Base-by-base conservation (phyloP, 441 rosid species). In the Arabidopsis hybrid region DNA sequence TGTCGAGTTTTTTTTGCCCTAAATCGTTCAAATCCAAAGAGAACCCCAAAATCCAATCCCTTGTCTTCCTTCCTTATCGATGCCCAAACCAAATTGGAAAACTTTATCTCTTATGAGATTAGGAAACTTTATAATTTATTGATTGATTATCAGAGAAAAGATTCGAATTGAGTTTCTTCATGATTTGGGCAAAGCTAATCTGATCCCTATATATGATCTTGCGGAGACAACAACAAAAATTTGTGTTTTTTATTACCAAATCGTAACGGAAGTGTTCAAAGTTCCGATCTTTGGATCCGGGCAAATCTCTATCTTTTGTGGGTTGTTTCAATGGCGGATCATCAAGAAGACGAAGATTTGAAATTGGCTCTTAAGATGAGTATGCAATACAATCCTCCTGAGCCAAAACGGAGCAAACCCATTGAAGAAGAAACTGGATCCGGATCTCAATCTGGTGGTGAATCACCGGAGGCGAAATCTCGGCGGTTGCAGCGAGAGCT, bases 381-480 rank as follows among this genome's bases (percentile, higher is more conserved):
- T 80, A 91, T 91, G 96, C 98, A 92, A 72, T 72, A 77, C 85
- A 73, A 88, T 18, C 95, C 88, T 6, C 97, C 98, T 12, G 98
- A 92, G 84, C 88, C 97, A 46, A 92, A 95, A 78, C 84, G 99
- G 47, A 92, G 98, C 86, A 95, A 87, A 84, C 97, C 98, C 6
- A 79, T 89, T 76, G 95, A 88, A 52, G 95, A 88, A 52, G 81
- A 82, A 34, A 63, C 81, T 21, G 87, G 76, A 12, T 78, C 85
- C 40, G 75, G 74, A 71, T 66, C 80, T 60, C 73, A 31, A 13
- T 11, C 74, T 1, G 47, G 42, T 60, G 60, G 69, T 62, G 78
- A 72, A 32, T 84, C 93, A 29, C 89, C 91, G 29, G 95, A 87
- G 77, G 91, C 77, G 1, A 79, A 92, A 3, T 76, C 81, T 72